These are phyloP conservation scores for Starmera dryadoides DNA, from an alignment of 805 yeast genomes.

Conservation along the genomic window DNA sequence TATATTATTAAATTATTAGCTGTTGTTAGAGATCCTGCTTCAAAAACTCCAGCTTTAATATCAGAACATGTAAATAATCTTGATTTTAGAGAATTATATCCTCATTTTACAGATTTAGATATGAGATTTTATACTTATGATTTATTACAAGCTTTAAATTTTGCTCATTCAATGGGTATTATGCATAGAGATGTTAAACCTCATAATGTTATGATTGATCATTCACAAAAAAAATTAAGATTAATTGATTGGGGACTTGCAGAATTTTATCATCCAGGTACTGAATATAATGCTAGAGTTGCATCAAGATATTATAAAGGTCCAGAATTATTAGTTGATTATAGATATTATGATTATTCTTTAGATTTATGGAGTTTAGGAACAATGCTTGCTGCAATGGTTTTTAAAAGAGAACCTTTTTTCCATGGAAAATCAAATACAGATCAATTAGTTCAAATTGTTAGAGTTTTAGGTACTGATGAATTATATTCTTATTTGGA, in stretches of 20 bases:
- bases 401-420: conserved; percentile 85
- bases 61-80: conserved; percentile 81
- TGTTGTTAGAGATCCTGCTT: conserved; percentile 79
- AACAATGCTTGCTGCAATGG: conserved; percentile 84
- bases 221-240: conserved; percentile 49
- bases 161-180: conserved; percentile 87
- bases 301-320: conserved; percentile 91
- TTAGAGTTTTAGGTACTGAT: conserved; percentile 79
- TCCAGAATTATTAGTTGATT: conserved; percentile 80
- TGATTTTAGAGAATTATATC: conserved; percentile 82
- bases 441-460: conserved; percentile 87
- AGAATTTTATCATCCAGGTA: conserved; percentile 85
- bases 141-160: conserved; percentile 76
- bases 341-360: conserved; percentile 80
- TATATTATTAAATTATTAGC: conserved; percentile 71
- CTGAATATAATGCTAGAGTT: conserved; percentile 85
- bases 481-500: conserved; percentile 58
- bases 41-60: conserved; percentile 82
- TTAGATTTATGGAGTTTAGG: conserved; percentile 89
- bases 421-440: conserved; percentile 90
- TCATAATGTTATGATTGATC: conserved; percentile 91
- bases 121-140: conserved; percentile 80
- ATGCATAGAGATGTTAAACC: conserved; percentile 95
- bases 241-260: conserved; percentile 95
- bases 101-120: conserved; percentile 67